Evolutionary conservation across 2,329 filamentous ascomycete genomes (phyloP).

Genomic region (Cladophialophora psammophila): DNA sequence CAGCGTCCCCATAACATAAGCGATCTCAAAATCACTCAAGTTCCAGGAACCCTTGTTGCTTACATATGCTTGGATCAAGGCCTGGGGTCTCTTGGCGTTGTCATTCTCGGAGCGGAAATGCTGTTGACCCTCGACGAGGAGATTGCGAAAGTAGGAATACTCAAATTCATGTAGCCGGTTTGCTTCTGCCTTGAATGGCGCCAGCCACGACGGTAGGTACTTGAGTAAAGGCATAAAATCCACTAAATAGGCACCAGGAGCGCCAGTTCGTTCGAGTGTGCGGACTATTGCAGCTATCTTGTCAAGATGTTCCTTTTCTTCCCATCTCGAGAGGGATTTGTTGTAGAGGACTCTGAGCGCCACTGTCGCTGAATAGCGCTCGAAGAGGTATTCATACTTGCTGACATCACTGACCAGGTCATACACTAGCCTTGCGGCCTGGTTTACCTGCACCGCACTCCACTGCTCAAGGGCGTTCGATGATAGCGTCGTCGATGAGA

Average conservation of each 20-base stretch:
- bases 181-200: slow-evolving; percentile 45
- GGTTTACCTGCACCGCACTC: not conserved
- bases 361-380: not conserved
- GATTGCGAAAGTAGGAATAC: slow-evolving; percentile 44
- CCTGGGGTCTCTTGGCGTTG: slow-evolving; percentile 9
- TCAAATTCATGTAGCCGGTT: slow-evolving; percentile 41
- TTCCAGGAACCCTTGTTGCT: slow-evolving; percentile 40
- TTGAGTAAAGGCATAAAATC: slow-evolving; percentile 45
- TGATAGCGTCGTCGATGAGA: not conserved
- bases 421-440: not conserved
- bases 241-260: slow-evolving; percentile 50
- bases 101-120: too few relatives aligned
- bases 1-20: slow-evolving; percentile 45
- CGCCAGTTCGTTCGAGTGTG: slow-evolving; percentile 25
- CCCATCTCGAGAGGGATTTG: not conserved
- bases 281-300: not conserved
- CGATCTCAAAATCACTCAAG: slow-evolving; percentile 42
- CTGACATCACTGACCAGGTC: not conserved
- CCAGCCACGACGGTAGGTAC: slow-evolving; percentile 41
- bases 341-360: not conserved
- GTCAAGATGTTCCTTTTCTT: not conserved
- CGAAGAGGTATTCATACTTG: slow-evolving; percentile 1
- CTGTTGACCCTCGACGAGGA: slow-evolving; percentile 32
- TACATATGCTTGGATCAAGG: slow-evolving; percentile 36
- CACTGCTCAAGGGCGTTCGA: not conserved